Percentiles rank a stretch among this genome's conserved stretches.
Conservation (phyloP, 140 eudicot genomes). For the Stevia rebaudiana region DNA sequence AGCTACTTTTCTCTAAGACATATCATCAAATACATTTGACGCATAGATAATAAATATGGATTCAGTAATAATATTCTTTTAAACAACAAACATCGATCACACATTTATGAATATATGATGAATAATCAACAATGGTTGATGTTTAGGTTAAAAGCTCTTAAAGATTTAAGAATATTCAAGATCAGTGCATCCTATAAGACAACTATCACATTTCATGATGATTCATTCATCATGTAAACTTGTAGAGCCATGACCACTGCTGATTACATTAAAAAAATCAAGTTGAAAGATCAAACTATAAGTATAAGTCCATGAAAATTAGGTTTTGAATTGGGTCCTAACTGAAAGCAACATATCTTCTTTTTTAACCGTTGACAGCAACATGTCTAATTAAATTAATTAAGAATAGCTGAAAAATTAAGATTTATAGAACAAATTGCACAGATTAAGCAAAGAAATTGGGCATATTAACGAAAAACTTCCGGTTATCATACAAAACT, state of each 20-base stretch:
- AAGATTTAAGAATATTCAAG: slow-evolving; percentile 10
- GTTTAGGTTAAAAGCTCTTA: too few relatives aligned
- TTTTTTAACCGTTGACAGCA: too few relatives aligned
- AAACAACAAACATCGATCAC: too few relatives aligned
- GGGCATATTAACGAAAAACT: too few relatives aligned
- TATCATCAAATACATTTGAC: too few relatives aligned
- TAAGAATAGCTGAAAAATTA: too few relatives aligned
- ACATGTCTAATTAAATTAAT: too few relatives aligned
- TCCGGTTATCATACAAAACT: not conserved
- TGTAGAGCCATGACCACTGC: not conserved
- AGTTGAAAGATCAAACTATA: not conserved
- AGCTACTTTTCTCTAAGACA: too few relatives aligned
- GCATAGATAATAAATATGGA: too few relatives aligned
- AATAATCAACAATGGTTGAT: too few relatives aligned
- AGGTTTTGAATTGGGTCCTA: not conserved
- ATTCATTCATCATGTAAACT: not conserved
- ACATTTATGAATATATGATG: too few relatives aligned
- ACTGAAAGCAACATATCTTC: not conserved
- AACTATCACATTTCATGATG: slow-evolving; percentile 15
- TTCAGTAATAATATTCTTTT: too few relatives aligned
- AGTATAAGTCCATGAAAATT: not conserved
- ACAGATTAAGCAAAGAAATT: not conserved
- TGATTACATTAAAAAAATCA: not conserved
- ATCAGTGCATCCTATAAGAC: slow-evolving; percentile 15
- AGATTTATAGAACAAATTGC: not conserved